A percentile compares a stretch with the other conserved stretches of the same genome.
These are phyloP conservation scores for Penicillium sp. DNA, from an alignment of 2,329 filamentous ascomycete genomes.

Conservation along the genomic window DNA sequence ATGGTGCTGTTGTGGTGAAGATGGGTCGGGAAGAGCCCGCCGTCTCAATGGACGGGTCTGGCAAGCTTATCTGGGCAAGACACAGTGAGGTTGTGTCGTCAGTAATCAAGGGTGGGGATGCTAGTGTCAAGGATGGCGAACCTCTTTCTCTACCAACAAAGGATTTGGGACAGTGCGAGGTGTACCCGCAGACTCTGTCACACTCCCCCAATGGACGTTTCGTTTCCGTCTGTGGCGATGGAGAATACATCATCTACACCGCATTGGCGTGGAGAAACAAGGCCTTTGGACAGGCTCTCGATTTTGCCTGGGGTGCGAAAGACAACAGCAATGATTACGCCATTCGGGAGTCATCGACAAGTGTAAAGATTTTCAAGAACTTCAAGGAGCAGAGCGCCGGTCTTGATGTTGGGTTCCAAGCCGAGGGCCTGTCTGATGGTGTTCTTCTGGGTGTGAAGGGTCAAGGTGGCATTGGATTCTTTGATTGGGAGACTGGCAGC, in stretches of 20 bases:
- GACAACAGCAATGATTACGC: constrained; percentile 98
- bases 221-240: constrained; percentile 87
- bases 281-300: constrained; percentile 89
- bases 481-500: constrained; percentile 88
- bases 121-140: constrained; percentile 79
- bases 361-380: constrained; percentile 96
- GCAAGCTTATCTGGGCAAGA: constrained; percentile 93
- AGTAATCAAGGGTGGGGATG: constrained; percentile 89
- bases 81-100: constrained; percentile 94
- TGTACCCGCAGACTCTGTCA: constrained; percentile 89
- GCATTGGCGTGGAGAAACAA: constrained; percentile 96
- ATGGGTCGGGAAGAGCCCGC: constrained; percentile 96
- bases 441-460: constrained; percentile 91
- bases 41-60: constrained; percentile 93
- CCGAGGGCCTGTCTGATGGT: constrained; percentile 85
- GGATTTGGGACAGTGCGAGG: constrained; percentile 91
- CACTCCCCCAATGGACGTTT: constrained; percentile 96
- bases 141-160: constrained; percentile 85
- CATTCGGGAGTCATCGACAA: constrained; percentile 89
- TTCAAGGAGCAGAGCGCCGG: constrained; percentile 89
- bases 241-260: constrained; percentile 98
- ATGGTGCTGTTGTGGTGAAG: constrained; percentile 96
- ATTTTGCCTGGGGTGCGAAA: constrained; percentile 96
- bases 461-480: constrained; percentile 90
- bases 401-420: constrained; percentile 91